A percentile compares a stretch with the other conserved stretches of the same genome.
Evolutionary conservation across 208 protist species (phyloP).

Genomic region (Leishmania gerbilli): DNA sequence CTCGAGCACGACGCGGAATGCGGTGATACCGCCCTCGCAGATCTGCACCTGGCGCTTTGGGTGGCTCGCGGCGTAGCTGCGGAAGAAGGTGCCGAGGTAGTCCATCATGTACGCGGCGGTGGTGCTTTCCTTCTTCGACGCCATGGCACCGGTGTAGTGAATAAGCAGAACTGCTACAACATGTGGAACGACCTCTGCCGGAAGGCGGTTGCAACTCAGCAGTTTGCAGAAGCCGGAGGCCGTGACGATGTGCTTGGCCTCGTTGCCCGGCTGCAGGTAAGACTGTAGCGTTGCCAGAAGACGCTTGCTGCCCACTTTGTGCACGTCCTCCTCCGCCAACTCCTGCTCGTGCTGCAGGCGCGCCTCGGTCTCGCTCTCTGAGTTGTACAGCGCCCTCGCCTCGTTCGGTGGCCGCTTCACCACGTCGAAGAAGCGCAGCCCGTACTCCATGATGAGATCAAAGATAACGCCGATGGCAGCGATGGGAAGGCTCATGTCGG

Average conservation of each 20-base stretch:
- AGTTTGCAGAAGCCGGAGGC: conserved; percentile 84
- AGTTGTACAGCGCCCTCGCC: conserved; percentile 28
- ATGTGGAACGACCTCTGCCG: conserved; percentile 43
- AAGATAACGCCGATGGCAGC: conserved; percentile 76
- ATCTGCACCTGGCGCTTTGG: conserved; percentile 62
- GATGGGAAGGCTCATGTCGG: conserved; percentile 46
- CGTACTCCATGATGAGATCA: conserved; percentile 89
- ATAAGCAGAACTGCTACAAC: conserved; percentile 72
- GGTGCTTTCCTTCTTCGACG: conserved; percentile 31
- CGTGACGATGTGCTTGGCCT: conserved; percentile 39
- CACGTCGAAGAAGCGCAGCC: conserved; percentile 83
- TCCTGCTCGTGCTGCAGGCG: conserved; percentile 77
- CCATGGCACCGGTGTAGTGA: conserved; percentile 48
- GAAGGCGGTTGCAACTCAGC: conserved; percentile 85
- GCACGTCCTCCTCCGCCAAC: conserved; percentile 80
- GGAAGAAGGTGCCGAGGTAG: conserved; percentile 74
- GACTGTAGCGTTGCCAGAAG: conserved; percentile 56
- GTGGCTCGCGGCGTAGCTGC: conserved; percentile 85
- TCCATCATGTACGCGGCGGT: conserved; percentile 57
- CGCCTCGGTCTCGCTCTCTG: conserved; percentile 42
- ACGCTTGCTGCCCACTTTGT: conserved; percentile 75
- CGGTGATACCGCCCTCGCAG: conserved; percentile 58
- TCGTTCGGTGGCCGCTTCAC: conserved; percentile 7
- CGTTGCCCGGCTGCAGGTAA: conserved; percentile 43
- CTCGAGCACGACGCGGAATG: conserved; percentile 58